These are phyloP conservation scores for Pichia sp. DNA, from an alignment of 1,139 yeast species.

Conservation along the genomic window DNA sequence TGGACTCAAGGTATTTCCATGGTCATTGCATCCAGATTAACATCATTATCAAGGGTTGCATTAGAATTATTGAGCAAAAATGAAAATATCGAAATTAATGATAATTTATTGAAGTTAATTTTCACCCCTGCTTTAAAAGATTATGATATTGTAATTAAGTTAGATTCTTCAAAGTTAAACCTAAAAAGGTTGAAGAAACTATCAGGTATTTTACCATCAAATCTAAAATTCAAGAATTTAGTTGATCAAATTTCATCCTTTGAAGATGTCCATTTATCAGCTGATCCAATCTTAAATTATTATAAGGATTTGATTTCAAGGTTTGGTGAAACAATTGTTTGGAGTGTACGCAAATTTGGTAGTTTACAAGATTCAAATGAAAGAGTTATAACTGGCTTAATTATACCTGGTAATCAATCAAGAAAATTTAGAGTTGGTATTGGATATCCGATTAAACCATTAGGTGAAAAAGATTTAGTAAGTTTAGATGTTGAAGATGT, in stretches of 20 bases:
- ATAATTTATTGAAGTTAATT: slow-evolving; percentile 45
- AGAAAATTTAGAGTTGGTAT: slow-evolving; percentile 74
- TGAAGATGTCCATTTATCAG: slow-evolving; percentile 35
- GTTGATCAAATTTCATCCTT: slow-evolving; percentile 34
- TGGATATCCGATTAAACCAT: slow-evolving; percentile 69
- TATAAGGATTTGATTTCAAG: slow-evolving; percentile 51
- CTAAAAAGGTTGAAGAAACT: slow-evolving; percentile 31
- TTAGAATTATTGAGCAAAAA: slow-evolving; percentile 37
- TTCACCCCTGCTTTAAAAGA: slow-evolving; percentile 80
- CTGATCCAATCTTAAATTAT: slow-evolving; percentile 52
- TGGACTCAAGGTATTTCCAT: slow-evolving; percentile 65
- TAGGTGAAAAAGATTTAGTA: slow-evolving; percentile 60
- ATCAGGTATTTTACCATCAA: slow-evolving; percentile 51
- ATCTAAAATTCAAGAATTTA: slow-evolving; percentile 58
- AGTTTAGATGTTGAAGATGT: slow-evolving; percentile 28
- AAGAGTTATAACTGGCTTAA: slow-evolving; percentile 66
- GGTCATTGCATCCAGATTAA: slow-evolving; percentile 80
- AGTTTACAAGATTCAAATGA: slow-evolving; percentile 40
- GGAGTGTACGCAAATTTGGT: slow-evolving; percentile 53
- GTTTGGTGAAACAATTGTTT: slow-evolving; percentile 46
- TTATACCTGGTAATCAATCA: slow-evolving; percentile 56
- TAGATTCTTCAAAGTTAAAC: slow-evolving; percentile 34
- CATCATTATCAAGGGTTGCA: slow-evolving; percentile 81
- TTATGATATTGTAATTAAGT: slow-evolving; percentile 68
- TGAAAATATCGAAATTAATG: slow-evolving; percentile 22